Conservation (phyloP, 176 grass and related monocot genomes). For the Oryza longistaminata region DNA sequence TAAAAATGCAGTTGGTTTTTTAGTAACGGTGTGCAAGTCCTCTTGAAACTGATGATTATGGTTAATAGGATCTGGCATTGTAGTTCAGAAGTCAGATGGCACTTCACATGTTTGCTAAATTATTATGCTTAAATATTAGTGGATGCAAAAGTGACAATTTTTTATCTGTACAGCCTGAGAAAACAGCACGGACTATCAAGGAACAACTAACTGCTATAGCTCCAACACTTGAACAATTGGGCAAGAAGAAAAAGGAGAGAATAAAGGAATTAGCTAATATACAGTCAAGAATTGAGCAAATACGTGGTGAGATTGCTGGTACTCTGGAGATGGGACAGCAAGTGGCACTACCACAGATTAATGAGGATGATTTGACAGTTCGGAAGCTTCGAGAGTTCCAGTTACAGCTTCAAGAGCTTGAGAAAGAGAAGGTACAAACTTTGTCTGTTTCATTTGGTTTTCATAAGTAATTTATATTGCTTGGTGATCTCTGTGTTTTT, state of each 20-base stretch:
- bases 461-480: neutral
- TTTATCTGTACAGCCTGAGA: constrained; percentile 42
- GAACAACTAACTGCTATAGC: constrained; percentile 67
- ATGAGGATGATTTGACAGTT: constrained; percentile 71
- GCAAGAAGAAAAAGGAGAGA: constrained; percentile 60
- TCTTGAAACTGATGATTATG: neutral
- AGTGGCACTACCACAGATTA: constrained; percentile 49
- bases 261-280: constrained; percentile 59
- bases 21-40: neutral
- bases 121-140: constrained; percentile 2
- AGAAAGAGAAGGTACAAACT: constrained; percentile 79
- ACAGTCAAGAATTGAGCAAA: constrained; percentile 58
- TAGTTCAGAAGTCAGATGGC: neutral
- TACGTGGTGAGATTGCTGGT: constrained; percentile 62
- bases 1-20: neutral
- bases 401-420: constrained; percentile 65
- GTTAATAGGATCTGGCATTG: neutral
- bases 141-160: neutral
- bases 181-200: constrained; percentile 52
- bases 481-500: neutral
- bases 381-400: constrained; percentile 64
- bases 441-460: constrained; percentile 23
- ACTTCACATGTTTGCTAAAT: neutral
- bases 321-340: constrained; percentile 51
- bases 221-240: constrained; percentile 61